A percentile compares a stretch with the other conserved stretches of the same genome.
Conservation (phyloP, 2,329 filamentous ascomycete species). For the Tolypocladium album region DNA sequence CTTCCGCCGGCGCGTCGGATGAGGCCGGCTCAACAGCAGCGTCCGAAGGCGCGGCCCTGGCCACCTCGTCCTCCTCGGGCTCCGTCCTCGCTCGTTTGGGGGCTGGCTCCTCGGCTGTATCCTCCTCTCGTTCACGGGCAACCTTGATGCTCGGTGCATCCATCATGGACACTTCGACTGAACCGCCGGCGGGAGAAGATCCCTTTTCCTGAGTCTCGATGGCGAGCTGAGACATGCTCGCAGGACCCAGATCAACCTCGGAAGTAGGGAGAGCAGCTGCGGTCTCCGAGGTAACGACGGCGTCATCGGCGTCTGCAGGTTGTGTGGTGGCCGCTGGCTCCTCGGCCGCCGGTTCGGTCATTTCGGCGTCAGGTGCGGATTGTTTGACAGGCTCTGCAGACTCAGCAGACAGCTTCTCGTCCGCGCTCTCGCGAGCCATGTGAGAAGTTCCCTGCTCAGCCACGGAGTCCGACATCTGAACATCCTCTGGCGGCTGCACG, state of each 20-base stretch:
- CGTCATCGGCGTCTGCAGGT: slow-evolving; percentile 4
- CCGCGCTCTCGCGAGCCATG: neutral
- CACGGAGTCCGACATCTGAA: slow-evolving; percentile 13
- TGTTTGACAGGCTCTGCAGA: neutral
- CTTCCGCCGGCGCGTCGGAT: neutral
- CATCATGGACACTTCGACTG: slow-evolving; percentile 39
- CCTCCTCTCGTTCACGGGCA: slow-evolving; percentile 68
- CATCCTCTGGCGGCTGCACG: slow-evolving; percentile 9
- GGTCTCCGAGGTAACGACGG: slow-evolving; percentile 5
- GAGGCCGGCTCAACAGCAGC: neutral
- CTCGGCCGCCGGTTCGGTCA: slow-evolving; percentile 12
- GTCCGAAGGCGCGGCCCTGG: slow-evolving; percentile 9
- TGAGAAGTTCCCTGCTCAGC: slow-evolving; percentile 5
- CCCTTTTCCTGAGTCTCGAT: slow-evolving; percentile 23
- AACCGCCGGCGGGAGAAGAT: slow-evolving; percentile 14
- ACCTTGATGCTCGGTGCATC: slow-evolving; percentile 50
- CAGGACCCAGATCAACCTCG: slow-evolving; percentile 24
- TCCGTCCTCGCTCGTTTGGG: slow-evolving; percentile 77
- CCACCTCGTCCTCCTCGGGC: slow-evolving; percentile 28
- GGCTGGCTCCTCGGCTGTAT: slow-evolving; percentile 51
- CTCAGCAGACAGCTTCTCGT: neutral
- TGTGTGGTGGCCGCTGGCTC: slow-evolving; percentile 10
- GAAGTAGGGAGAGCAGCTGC: slow-evolving; percentile 13
- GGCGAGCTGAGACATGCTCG: slow-evolving; percentile 26
- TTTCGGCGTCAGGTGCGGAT: slow-evolving; percentile 12